These are phyloP conservation scores for Blastobotrys robertii DNA, from an alignment of 805 yeast genomes.

Conservation along the genomic window DNA sequence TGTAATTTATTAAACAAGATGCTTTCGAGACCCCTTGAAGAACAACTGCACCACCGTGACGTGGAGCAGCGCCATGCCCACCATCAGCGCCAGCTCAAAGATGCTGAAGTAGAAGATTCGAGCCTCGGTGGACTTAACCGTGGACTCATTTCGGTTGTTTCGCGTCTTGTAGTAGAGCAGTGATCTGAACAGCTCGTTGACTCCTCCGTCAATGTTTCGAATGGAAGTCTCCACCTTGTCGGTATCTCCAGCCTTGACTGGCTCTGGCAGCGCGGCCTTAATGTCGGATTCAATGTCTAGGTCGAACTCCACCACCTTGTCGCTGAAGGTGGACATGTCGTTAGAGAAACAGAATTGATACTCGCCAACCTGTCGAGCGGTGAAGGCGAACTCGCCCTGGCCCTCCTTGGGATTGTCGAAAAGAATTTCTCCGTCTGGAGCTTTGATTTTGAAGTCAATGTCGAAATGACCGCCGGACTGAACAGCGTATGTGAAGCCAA, in stretches of 20 bases:
- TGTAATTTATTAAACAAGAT: constrained; percentile 20
- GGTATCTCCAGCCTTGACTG: constrained; percentile 21
- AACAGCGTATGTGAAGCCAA: constrained; percentile 77
- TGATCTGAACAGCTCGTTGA: constrained; percentile 24
- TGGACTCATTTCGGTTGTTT: constrained; percentile 82
- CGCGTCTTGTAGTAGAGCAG: constrained; percentile 81
- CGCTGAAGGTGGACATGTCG: constrained; percentile 72
- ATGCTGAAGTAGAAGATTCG: constrained; percentile 71
- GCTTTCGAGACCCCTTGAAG: constrained; percentile 42
- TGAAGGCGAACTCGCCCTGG: constrained; percentile 72
- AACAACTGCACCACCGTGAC: constrained; percentile 75
- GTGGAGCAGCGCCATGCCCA: constrained; percentile 66
- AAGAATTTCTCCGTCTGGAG: constrained; percentile 47
- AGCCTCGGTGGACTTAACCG: constrained; percentile 70
- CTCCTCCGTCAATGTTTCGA: constrained; percentile 20
- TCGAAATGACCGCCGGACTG: constrained; percentile 74
- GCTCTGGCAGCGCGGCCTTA: constrained; percentile 51
- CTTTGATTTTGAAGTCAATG: constrained; percentile 51
- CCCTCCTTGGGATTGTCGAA: constrained; percentile 50
- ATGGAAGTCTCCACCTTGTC: constrained; percentile 25
- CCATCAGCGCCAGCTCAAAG: constrained; percentile 61
- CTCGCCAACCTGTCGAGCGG: constrained; percentile 61
- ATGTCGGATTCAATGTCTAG: constrained; percentile 39
- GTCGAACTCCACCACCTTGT: constrained; percentile 79
- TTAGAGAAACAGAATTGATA: constrained; percentile 81